phyloP scores from a whole-genome alignment of 257 asterid species.

The Solanum paucissectum region DNA sequence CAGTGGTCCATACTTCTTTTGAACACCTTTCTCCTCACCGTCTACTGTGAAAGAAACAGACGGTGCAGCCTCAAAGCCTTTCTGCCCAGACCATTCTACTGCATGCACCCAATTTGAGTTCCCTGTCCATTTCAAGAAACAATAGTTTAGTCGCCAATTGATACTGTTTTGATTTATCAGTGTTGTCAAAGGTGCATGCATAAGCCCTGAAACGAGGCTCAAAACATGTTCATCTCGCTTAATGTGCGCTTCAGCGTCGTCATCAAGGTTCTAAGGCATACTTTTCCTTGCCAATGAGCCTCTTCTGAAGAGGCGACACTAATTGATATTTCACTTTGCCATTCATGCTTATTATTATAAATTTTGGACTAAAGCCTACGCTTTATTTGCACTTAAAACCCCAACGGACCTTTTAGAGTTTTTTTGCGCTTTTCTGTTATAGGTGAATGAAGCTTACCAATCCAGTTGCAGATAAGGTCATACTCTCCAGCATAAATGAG shows the following conservation, averaged over 20 bases:
- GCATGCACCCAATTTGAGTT: conserved; percentile 69
- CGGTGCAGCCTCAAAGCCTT: conserved; percentile 22
- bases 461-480: conserved; percentile 76
- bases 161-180: not conserved
- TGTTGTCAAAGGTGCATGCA: not conserved
- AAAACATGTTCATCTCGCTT: not conserved
- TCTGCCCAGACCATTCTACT: conserved; percentile 54
- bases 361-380: not conserved
- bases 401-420: not conserved
- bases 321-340: not conserved
- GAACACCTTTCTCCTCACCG: conserved; percentile 32
- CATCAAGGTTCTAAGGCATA: not conserved
- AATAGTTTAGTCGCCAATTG: not conserved
- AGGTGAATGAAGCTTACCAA: conserved; percentile 26
- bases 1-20: conserved; percentile 43
- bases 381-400: not conserved
- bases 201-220: not conserved
- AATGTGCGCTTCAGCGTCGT: not conserved
- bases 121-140: conserved; percentile 23
- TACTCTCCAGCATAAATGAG: conserved; percentile 64
- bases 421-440: not conserved
- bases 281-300: not conserved
- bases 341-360: no score
- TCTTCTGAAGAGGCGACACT: not conserved
- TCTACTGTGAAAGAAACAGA: conserved; percentile 34